Conservation (phyloP, 2,329 filamentous ascomycete genomes). For the Lasiodiplodia hormozganensis region DNA sequence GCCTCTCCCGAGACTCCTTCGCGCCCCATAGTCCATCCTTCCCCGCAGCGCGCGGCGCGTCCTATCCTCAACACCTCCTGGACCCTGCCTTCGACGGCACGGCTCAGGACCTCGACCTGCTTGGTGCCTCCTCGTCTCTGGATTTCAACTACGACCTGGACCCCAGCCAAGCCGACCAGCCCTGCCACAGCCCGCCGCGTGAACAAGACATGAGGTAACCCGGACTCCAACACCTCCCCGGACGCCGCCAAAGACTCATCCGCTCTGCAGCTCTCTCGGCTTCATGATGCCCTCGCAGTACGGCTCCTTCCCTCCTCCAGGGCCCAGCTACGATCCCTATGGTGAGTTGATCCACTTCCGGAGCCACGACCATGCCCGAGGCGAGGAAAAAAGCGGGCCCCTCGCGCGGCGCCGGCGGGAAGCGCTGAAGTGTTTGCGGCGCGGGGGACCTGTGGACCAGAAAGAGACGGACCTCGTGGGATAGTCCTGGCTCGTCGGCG, state of each 20-base stretch:
- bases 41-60: constrained; percentile 8
- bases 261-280: constrained; percentile 43
- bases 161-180: constrained; percentile 32
- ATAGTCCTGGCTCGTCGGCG: background rate
- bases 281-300: constrained; percentile 51
- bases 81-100: constrained; percentile 21
- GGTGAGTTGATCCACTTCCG: constrained; percentile 29
- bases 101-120: constrained; percentile 25
- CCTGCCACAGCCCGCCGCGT: constrained; percentile 33
- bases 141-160: constrained; percentile 17
- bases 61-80: constrained; percentile 18
- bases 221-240: constrained; percentile 2
- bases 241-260: constrained; percentile 18
- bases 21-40: constrained; percentile 24
- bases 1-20: constrained; percentile 26
- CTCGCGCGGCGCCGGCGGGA: background rate
- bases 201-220: constrained; percentile 50
- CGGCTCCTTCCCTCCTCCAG: constrained; percentile 44
- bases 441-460: background rate
- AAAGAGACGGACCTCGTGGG: background rate
- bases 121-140: constrained; percentile 19
- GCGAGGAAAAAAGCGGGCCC: constrained; percentile 24
- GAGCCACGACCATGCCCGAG: background rate
- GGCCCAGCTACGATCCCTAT: constrained; percentile 27
- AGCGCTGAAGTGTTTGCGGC: background rate